These are phyloP conservation scores for Diaporthe nobilis DNA, from an alignment of 2,329 filamentous ascomycete genomes.

Conservation along the genomic window DNA sequence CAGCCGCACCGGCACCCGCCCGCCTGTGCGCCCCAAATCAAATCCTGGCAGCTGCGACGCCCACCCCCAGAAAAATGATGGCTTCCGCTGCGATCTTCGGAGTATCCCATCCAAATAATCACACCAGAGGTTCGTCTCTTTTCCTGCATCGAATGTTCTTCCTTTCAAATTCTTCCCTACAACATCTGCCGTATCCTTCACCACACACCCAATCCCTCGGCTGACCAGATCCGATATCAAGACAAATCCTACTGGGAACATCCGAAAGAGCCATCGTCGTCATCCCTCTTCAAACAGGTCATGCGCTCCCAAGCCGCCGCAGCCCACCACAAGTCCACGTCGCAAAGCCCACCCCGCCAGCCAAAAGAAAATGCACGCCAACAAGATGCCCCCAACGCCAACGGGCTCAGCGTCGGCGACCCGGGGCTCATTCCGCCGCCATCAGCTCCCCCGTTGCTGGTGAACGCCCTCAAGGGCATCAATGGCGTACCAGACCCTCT, in stretches of 20 bases:
- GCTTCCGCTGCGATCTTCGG: slow-evolving; percentile 40
- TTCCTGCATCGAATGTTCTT: neutral
- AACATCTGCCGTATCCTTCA: neutral
- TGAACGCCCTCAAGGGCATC: slow-evolving; percentile 54
- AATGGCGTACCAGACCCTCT: slow-evolving; percentile 55
- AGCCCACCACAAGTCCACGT: slow-evolving; percentile 43
- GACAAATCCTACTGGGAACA: slow-evolving; percentile 41
- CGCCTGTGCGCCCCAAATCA: slow-evolving; percentile 8
- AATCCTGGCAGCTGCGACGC: slow-evolving; percentile 26
- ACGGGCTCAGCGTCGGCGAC: slow-evolving; percentile 36
- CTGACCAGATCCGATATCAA: slow-evolving; percentile 32
- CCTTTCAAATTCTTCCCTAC: slow-evolving; percentile 13
- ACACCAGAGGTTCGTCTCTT: slow-evolving; percentile 35
- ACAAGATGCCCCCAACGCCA: slow-evolving; percentile 49
- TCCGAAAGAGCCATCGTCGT: slow-evolving; percentile 45
- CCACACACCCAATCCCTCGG: neutral
- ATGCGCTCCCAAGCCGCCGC: slow-evolving; percentile 56
- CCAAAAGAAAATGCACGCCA: slow-evolving; percentile 36
- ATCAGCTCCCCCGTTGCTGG: slow-evolving; percentile 46
- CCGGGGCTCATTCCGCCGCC: slow-evolving; percentile 43
- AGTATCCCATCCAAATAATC: slow-evolving; percentile 34
- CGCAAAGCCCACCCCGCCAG: slow-evolving; percentile 50
- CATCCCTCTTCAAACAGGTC: slow-evolving; percentile 48
- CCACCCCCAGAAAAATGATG: slow-evolving; percentile 36
- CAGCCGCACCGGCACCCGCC: slow-evolving; percentile 19